Percentiles rank a stretch among this genome's conserved stretches.
phyloP scores from a whole-genome alignment of 2,329 filamentous ascomycete genomes.

The Ophiocordyceps australis region DNA sequence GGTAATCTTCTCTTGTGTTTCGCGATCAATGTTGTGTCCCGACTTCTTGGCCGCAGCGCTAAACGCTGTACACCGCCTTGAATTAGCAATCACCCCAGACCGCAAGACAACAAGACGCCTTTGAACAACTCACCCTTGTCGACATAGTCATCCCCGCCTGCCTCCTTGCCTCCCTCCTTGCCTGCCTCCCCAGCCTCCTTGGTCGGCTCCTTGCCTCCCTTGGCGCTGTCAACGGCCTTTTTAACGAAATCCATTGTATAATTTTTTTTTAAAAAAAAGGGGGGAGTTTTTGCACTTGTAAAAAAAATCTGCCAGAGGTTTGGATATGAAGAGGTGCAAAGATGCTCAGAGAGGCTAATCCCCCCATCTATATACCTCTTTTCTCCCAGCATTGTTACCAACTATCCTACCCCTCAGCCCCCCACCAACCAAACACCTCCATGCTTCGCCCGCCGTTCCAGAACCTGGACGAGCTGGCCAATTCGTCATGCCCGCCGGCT shows the following conservation, averaged over 20 bases:
- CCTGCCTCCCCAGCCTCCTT: slow-evolving; percentile 5
- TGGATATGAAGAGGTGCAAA: no score
- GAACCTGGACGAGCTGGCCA: no score
- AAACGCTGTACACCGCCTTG: slow-evolving; percentile 8
- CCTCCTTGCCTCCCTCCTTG: slow-evolving; percentile 5
- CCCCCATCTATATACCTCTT: no score
- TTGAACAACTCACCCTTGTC: slow-evolving; percentile 18
- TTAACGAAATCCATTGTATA: slow-evolving; percentile 21
- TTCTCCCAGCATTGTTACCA: no score
- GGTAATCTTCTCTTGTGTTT: slow-evolving; percentile 19
- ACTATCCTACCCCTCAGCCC: no score
- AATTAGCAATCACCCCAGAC: not conserved
- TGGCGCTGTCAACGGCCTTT: slow-evolving; percentile 10
- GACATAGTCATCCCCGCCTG: slow-evolving; percentile 17
- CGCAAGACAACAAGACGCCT: no score
- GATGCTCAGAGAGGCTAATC: no score
- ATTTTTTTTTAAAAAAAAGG: slow-evolving; percentile 1
- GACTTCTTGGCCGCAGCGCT: slow-evolving; percentile 12
- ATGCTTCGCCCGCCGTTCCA: no score
- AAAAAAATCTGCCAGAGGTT: no score
- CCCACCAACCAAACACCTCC: no score
- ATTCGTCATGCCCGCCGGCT: no score
- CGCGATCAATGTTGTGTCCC: slow-evolving; percentile 13
- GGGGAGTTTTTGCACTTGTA: no score
- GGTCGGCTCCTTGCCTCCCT: slow-evolving; percentile 4